Percentiles rank a stretch among this genome's conserved stretches.
Evolutionary conservation across 2,329 filamentous ascomycete genomes (phyloP).

Genomic region (Phialophora verrucosa): DNA sequence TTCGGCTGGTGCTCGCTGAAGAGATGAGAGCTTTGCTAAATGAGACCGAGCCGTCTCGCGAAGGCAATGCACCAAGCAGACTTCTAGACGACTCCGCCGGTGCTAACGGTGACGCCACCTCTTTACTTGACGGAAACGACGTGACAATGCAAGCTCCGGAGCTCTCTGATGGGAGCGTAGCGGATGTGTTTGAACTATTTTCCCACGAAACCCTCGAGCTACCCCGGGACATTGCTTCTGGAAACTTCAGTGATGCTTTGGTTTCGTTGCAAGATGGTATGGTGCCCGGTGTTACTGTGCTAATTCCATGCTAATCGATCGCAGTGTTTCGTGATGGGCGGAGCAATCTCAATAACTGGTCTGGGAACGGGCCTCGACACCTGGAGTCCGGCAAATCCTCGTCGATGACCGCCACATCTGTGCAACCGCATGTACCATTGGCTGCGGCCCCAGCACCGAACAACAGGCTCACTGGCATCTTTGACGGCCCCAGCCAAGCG

Average conservation of each 20-base stretch:
- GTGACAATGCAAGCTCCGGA: constrained; percentile 1
- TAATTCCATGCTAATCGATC: neutral
- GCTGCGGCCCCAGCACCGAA: neutral
- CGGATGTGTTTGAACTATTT: constrained; percentile 5
- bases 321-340: constrained; percentile 28
- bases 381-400: constrained; percentile 6
- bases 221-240: constrained; percentile 23
- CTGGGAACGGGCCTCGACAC: constrained; percentile 7
- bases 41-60: constrained; percentile 10
- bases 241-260: constrained; percentile 34
- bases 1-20: constrained; percentile 29
- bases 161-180: neutral
- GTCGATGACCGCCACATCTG: neutral
- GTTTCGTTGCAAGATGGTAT: constrained; percentile 32
- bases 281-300: neutral
- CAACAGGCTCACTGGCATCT: constrained; percentile 16
- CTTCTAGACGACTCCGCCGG: neutral
- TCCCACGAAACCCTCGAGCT: constrained; percentile 17
- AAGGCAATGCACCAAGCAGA: neutral
- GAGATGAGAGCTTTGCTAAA: constrained; percentile 32
- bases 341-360: constrained; percentile 5
- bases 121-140: neutral
- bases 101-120: neutral
- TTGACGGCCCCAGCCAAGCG: constrained; percentile 27
- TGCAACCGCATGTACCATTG: neutral